Conservation (phyloP, 1,139 yeast species). For the Neolecta irregularis region DNA sequence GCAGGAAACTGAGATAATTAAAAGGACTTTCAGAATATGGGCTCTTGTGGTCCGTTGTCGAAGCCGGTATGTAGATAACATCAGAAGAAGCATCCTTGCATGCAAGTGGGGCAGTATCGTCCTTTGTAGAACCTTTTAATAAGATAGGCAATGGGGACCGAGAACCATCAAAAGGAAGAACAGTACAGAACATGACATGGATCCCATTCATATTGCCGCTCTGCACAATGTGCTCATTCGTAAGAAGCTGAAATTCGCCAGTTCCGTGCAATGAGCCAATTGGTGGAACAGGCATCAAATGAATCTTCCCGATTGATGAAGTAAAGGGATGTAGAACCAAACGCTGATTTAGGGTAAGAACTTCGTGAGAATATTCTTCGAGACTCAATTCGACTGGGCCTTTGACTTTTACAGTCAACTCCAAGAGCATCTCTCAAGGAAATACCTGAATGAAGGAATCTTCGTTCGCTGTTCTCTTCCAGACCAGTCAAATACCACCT, state of each 20-base stretch:
- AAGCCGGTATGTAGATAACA: conserved; percentile 4
- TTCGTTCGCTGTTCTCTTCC: conserved; percentile 14
- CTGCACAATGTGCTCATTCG: conserved; percentile 6
- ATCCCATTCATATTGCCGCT: conserved; percentile 2
- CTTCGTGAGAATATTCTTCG: too few species aligned
- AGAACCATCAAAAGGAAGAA: conserved; percentile 1
- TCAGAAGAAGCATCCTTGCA: conserved; percentile 11
- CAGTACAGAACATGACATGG: conserved; percentile 5
- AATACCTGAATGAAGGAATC: too few species aligned
- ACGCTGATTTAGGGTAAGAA: too few species aligned
- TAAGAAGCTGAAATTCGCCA: conserved; percentile 10
- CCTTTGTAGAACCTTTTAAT: conserved; percentile 1
- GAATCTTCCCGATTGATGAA: too few species aligned
- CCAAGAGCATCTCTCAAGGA: too few species aligned
- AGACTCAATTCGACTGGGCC: too few species aligned
- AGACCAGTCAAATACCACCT: conserved; percentile 30
- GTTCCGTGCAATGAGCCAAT: conserved; percentile 1
- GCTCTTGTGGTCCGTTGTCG: conserved; percentile 3
- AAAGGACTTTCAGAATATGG: conserved; percentile 1
- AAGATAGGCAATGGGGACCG: too few species aligned
- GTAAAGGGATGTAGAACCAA: too few species aligned
- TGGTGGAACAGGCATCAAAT: conserved; percentile 13
- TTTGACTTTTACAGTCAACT: too few species aligned
- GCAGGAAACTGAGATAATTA: conserved; percentile 8
- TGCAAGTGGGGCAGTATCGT: conserved; percentile 6